Evolutionary conservation across 31 red algal species (phyloP).

Genomic region (Odonthalia washingtoniensis): DNA sequence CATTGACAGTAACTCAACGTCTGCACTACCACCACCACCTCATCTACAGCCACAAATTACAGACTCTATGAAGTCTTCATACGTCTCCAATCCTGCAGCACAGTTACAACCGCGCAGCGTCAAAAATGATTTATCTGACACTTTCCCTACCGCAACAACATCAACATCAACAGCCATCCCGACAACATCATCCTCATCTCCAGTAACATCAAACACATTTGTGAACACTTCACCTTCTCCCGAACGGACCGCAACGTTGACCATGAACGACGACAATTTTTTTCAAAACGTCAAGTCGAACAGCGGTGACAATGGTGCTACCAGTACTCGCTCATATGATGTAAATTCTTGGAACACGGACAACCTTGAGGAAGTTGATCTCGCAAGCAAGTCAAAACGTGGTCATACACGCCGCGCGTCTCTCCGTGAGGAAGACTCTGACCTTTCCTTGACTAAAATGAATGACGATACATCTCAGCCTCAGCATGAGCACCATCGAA

Average conservation of each 20-base stretch:
- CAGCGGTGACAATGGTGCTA: neutral
- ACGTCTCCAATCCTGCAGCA: no score
- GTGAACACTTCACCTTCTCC: neutral
- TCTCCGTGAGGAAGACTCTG: neutral
- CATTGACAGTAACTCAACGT: no score
- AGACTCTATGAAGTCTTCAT: no score
- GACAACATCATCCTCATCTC: neutral
- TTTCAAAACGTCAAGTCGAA: neutral
- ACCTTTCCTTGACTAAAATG: neutral
- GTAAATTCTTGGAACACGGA: neutral
- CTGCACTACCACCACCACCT: no score
- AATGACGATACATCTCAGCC: neutral
- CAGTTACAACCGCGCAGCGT: no score
- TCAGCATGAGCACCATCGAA: neutral
- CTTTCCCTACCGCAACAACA: no score
- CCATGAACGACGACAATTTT: neutral
- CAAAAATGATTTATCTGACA: no score
- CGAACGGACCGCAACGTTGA: neutral
- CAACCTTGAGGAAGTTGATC: neutral
- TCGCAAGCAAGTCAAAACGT: neutral
- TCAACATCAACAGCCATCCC: neutral
- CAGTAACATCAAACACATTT: neutral
- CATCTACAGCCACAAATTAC: no score
- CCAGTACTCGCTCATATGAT: neutral
- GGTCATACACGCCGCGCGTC: neutral